phyloP scores from a whole-genome alignment of 2,329 filamentous ascomycete species.

The Calonectria pauciramosa region DNA sequence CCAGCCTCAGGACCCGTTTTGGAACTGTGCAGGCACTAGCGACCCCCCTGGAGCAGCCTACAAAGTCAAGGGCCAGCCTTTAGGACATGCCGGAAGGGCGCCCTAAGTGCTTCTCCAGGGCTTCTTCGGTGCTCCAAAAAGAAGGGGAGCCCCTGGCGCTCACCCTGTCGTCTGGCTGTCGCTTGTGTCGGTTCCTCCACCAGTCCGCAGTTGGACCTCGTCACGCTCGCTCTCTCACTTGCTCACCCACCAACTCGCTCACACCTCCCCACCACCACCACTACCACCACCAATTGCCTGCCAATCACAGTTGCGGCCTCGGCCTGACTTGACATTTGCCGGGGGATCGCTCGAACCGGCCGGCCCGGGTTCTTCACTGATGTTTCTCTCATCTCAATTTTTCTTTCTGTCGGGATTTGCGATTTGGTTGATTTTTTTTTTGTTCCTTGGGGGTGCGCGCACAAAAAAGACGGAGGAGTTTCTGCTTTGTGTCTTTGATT shows the following conservation, averaged over 20 bases:
- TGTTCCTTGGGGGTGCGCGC: slow-evolving; percentile 9
- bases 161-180: neutral
- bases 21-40: slow-evolving; percentile 45
- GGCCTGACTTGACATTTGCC: neutral
- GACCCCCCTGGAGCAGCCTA: slow-evolving; percentile 30
- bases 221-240: slow-evolving; percentile 4
- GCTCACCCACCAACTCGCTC: neutral
- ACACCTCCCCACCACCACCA: neutral
- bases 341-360: slow-evolving; percentile 2
- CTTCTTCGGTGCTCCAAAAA: slow-evolving; percentile 26
- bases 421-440: slow-evolving; percentile 19
- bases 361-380: slow-evolving; percentile 10
- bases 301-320: neutral
- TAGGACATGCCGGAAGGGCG: slow-evolving; percentile 20
- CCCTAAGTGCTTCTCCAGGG: slow-evolving; percentile 25
- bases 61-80: slow-evolving; percentile 25
- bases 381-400: neutral
- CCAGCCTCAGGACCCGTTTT: slow-evolving; percentile 42
- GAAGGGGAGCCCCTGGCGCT: slow-evolving; percentile 6
- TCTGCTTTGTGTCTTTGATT: slow-evolving; percentile 7
- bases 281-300: neutral
- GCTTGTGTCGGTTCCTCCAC: neutral
- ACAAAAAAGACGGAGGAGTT: slow-evolving; percentile 9
- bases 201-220: slow-evolving; percentile 10
- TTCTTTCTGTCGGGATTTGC: slow-evolving; percentile 13